Conservation (phyloP, 1,284 basidiomycete genomes). For the Polyporus tsugae region DNA sequence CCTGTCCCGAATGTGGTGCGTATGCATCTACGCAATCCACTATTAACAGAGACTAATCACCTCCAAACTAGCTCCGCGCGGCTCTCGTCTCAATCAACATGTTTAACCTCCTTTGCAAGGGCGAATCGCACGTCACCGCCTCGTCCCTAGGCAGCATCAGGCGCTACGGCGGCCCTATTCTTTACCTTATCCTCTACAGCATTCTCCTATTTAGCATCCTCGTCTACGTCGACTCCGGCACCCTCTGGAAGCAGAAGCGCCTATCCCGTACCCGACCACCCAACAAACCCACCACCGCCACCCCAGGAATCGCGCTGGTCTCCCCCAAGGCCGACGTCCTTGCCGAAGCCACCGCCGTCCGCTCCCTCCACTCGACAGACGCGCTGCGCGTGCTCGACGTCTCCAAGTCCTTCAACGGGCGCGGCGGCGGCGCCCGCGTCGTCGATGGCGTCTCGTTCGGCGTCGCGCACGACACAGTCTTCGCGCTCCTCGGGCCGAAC, state of each 20-base stretch:
- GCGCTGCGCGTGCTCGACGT: constrained; percentile 11
- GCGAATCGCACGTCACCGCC: constrained; percentile 55
- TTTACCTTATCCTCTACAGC: constrained; percentile 71
- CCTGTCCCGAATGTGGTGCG: constrained; percentile 76
- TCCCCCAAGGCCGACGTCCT: background rate
- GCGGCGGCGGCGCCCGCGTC: constrained; percentile 53
- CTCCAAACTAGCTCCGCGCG: constrained; percentile 56
- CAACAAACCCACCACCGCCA: background rate
- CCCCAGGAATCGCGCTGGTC: background rate
- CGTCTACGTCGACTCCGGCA: constrained; percentile 68
- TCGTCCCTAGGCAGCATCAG: constrained; percentile 60
- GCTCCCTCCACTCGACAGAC: constrained; percentile 16
- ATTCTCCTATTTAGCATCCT: constrained; percentile 63
- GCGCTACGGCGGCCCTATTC: constrained; percentile 78
- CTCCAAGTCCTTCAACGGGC: constrained; percentile 60
- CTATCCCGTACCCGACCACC: background rate
- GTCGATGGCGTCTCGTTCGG: constrained; percentile 81
- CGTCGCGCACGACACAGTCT: constrained; percentile 70
- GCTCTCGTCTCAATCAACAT: constrained; percentile 40
- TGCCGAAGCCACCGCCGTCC: background rate
- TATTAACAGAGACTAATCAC: background rate
- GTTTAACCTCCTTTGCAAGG: constrained; percentile 60
- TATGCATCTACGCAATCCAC: constrained; percentile 23
- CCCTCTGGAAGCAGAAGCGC: background rate
- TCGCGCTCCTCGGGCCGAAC: constrained; percentile 82